Conservation (phyloP, 2,329 filamentous ascomycete species). For the Xylaria sp. region DNA sequence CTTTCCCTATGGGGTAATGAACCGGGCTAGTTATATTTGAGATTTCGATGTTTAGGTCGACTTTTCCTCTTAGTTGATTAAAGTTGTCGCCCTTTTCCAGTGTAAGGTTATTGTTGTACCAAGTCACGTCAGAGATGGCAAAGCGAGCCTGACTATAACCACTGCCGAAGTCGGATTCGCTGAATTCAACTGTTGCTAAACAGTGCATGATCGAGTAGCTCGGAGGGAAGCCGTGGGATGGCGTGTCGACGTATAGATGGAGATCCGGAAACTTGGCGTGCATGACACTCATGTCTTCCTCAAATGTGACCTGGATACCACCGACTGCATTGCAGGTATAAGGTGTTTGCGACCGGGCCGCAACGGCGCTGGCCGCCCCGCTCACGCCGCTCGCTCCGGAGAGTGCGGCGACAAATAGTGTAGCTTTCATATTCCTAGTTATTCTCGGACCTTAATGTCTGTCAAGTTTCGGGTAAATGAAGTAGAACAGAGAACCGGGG, state of each 20-base stretch:
- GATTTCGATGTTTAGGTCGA: constrained; percentile 31
- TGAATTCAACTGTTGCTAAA: constrained; percentile 23
- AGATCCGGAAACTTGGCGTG: constrained; percentile 33
- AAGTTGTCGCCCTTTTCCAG: constrained; percentile 33
- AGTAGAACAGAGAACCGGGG: neutral
- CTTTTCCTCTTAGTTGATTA: constrained; percentile 15
- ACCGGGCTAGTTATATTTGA: constrained; percentile 30
- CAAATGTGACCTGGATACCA: constrained; percentile 24
- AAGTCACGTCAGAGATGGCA: constrained; percentile 31
- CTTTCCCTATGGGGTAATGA: constrained; percentile 34
- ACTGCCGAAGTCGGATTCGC: constrained; percentile 27
- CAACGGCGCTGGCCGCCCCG: constrained; percentile 22
- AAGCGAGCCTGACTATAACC: constrained; percentile 28
- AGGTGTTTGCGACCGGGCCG: constrained; percentile 31
- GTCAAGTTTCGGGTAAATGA: no score
- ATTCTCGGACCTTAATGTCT: neutral
- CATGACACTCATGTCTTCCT: constrained; percentile 30
- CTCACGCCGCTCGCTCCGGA: constrained; percentile 18
- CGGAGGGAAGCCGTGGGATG: constrained; percentile 33
- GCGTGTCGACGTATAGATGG: constrained; percentile 27
- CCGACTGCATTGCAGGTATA: constrained; percentile 32
- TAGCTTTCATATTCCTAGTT: constrained; percentile 19
- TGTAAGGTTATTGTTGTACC: constrained; percentile 31
- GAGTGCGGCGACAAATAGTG: constrained; percentile 14
- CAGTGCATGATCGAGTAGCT: constrained; percentile 32